Evolutionary conservation across 768 basidiomycete species (phyloP), one percentile per base, ranked within the genome.

Genomic region (Saitozyma sp.): DNA sequence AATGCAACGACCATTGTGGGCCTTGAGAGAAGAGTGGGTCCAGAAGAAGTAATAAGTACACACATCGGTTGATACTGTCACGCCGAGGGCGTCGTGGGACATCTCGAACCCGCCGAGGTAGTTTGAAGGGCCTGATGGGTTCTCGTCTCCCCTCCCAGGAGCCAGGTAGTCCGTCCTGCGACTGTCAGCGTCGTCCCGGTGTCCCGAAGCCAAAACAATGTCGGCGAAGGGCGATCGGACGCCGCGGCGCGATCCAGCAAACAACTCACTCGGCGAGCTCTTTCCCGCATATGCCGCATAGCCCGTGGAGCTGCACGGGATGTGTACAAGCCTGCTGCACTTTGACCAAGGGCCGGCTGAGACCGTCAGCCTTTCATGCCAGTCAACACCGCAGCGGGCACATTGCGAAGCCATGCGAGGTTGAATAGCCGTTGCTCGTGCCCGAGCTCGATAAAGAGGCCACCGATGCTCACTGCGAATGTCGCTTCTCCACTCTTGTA

Each of bases 261-360:
- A 19, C 1, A 40, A 56, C 74, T 62, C 52, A 79, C 78, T 59
- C 62, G 1, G 74, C 94, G 85, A 97, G 89, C 70, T 99, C 94
- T 82, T 91, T 93, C 43, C 93, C 95, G 74, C 95, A 99, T 39
- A 96, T 79, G 1, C 90, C 92, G 76, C 95, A 99, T 54, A 99
- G 83, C 0, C 95, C 95, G 48, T 88, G 87, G 54, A 95, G 83
- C 78, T 97, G 94, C 70, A 95, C 88, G 62, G 90, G 90, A 80
- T 99, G 95, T 61, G 91, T 92, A 82, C 95, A 99, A n/a, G 92
- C 91, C 79, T 97, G 94, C 51, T 86, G 80, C 65, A 97, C 82
- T 43, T 85, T 79, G 20, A 92, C 54, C 50, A 80, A 51, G 9
- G 73, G 64, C 56, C 70, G 68, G 19, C 79, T 79, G 56, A 0